Base-by-base conservation (phyloP, 768 basidiomycete species). In the Rhodotorula diobovata region DNA sequence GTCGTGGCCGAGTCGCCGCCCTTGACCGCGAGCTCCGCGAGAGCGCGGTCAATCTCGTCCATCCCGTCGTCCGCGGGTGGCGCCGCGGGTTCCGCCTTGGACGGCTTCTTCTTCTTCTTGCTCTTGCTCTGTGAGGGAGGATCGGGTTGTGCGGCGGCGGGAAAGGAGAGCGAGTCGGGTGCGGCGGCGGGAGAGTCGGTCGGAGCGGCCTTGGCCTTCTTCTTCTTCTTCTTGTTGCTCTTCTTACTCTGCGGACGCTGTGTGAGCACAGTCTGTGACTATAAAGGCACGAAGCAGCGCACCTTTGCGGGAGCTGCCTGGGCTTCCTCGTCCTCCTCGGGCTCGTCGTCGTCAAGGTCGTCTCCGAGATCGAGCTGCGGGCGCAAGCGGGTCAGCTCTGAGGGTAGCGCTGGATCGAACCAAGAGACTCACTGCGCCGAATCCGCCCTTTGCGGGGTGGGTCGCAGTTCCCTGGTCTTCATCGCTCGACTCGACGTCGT, bases 1-100 rank as follows among this genome's bases (percentile, higher is more conserved):
- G 80, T 76, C 7, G 79, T 51, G n/a, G 80, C 76, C 8, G 79
- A 67, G 50, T 78, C 79, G 2, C 78, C 54, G 32, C 67, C 50
- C 66, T 67, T 61, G 20, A 34, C 18, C 51, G 62, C 74, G n/a
- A 97, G 83, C 76, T 96, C 92, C 3, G 88, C 89, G 18, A 97
- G 83, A 0, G 88, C 93, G 64, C 86, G 83, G 76, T 96, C 93
- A 37, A 98, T 82, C 72, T 97, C 92, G 76, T 93, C 89, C 65
- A 83, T 76, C 85, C 86, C 77, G 87, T 87, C 80, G 88, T 88
- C 75, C 28, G 12, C 62, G 41, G 67, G 60, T n/a, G 54, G 1
- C 32, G 59, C 55, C 56, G 37, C 23, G 8, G 32, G 25, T 5
- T 61, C 58, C 15, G 66, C 39, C 48, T 56, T 66, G 54, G 41